Conservation (phyloP, 805 yeast species). For the Clavispora phyllophila region DNA sequence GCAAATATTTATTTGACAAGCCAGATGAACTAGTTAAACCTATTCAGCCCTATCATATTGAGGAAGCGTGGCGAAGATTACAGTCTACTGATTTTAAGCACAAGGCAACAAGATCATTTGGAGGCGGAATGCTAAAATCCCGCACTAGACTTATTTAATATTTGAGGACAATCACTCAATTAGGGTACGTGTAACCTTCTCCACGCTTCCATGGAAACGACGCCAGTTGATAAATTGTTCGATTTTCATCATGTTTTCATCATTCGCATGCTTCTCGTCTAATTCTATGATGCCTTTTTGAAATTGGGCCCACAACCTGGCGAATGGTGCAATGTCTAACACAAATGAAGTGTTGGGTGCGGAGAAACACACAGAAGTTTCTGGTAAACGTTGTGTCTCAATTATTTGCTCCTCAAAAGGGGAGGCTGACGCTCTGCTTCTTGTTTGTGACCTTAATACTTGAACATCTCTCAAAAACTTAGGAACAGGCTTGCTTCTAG, state of each 20-base stretch:
- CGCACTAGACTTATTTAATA: conserved; percentile 47
- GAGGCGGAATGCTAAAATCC: conserved; percentile 59
- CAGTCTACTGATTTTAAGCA: conserved; percentile 56
- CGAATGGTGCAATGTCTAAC: conserved; percentile 28
- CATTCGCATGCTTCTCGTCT: conserved; percentile 14
- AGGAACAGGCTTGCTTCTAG: conserved; percentile 32
- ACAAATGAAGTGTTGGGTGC: conserved; percentile 22
- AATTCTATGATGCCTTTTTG: conserved; percentile 22
- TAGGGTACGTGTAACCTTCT: conserved; percentile 12
- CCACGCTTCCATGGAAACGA: conserved; percentile 24
- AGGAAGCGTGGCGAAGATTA: conserved; percentile 82
- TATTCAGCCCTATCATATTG: conserved; percentile 70
- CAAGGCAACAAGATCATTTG: conserved; percentile 63
- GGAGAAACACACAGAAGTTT: conserved; percentile 25
- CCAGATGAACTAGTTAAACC: conserved; percentile 84
- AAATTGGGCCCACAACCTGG: conserved; percentile 29
- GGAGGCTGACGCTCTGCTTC: conserved; percentile 10
- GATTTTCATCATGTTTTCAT: conserved; percentile 15
- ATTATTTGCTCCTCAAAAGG: conserved; percentile 6
- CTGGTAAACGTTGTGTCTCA: conserved; percentile 28
- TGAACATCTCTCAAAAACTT: conserved; percentile 23
- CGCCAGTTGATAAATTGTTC: conserved; percentile 31
- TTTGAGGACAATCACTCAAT: neutral
- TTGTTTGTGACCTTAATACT: conserved; percentile 15
- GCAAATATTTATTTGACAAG: conserved; percentile 71